phyloP scores from a whole-genome alignment of 306 rosid genomes.

The Prinsepia uniflora region DNA sequence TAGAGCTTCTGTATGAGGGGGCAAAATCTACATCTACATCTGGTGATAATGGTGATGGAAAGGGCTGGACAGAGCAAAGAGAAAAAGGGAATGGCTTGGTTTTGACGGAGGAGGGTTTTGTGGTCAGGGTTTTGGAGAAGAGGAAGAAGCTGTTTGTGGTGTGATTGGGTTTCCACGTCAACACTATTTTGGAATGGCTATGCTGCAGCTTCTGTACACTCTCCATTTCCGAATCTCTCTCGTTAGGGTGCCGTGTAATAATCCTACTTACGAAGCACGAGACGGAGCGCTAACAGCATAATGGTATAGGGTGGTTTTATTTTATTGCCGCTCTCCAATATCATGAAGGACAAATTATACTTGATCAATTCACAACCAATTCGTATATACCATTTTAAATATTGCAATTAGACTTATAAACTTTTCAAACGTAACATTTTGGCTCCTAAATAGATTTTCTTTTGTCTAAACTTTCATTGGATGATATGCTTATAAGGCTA shows the following conservation, averaged over 20 bases:
- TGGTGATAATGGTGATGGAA: slow-evolving; percentile 11
- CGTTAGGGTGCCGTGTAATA: background rate
- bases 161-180: slow-evolving; percentile 5
- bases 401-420: too few species aligned
- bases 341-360: too few species aligned
- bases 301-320: too few species aligned
- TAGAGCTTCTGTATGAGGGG: slow-evolving; percentile 23
- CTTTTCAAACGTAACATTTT: too few species aligned
- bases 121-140: slow-evolving; percentile 12
- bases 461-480: too few species aligned
- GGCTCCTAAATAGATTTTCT: too few species aligned
- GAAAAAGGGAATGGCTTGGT: slow-evolving; percentile 16
- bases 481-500: too few species aligned
- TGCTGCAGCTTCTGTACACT: background rate
- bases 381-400: too few species aligned
- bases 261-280: too few species aligned
- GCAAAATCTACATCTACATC: background rate
- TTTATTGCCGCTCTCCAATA: too few species aligned
- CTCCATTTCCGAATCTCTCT: background rate
- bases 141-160: background rate
- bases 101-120: slow-evolving; percentile 14
- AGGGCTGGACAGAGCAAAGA: slow-evolving; percentile 12
- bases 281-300: too few species aligned
- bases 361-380: too few species aligned
- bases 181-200: slow-evolving; percentile 6